Conservation (phyloP, 441 rosid species). For the Corymbia citriodora region DNA sequence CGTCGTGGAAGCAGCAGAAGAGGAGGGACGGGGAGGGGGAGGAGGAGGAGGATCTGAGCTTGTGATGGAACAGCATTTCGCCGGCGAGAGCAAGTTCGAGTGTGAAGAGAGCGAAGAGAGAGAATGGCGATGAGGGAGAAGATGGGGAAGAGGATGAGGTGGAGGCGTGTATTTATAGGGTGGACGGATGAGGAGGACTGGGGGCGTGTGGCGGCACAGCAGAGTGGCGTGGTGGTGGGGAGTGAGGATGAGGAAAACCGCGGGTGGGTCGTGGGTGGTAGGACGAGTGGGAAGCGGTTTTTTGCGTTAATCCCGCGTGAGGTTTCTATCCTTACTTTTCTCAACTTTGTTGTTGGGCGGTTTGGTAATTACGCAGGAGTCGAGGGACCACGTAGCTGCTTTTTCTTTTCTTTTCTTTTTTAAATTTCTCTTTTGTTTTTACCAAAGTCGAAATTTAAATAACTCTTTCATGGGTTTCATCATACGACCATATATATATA, state of each 20-base stretch:
- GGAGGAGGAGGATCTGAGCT: background rate
- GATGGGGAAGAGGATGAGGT: accelerated
- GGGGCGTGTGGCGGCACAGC: background rate
- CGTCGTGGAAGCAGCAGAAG: no score
- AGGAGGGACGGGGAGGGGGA: background rate
- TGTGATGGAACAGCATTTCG: background rate
- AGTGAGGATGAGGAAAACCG: no score
- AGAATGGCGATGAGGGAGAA: background rate
- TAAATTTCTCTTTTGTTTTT: no score
- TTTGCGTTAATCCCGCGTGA: background rate
- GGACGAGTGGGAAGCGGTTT: no score
- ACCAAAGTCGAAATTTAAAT: background rate
- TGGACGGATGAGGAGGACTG: no score
- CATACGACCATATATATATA: background rate
- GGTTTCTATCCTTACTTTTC: accelerated
- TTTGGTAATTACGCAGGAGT: background rate
- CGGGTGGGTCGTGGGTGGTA: no score
- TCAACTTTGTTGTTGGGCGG: accelerated
- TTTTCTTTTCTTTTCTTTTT: no score
- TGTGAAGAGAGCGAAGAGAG: background rate
- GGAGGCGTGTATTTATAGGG: no score
- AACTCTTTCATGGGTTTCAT: no score
- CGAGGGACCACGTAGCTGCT: background rate
- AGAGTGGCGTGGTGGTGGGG: background rate
- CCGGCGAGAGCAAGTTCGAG: background rate